Conservation (phyloP, 2,329 filamentous ascomycete genomes). For the Aspergillus unguis region DNA sequence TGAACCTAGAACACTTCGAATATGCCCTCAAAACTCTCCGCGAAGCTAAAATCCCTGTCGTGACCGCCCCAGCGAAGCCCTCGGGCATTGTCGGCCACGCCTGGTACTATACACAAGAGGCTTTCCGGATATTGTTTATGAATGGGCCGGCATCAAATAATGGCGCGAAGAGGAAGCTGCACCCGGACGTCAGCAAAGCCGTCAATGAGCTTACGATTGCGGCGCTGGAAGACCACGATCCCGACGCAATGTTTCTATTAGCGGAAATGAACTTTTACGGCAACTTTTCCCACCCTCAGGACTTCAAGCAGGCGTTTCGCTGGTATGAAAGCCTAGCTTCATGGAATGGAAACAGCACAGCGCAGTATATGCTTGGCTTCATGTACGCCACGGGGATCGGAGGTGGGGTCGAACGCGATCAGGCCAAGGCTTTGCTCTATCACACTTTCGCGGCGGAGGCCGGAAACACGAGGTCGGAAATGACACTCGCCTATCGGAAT, state of each 20-base stretch:
- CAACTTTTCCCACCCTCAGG: conserved; percentile 81
- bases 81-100: conserved; percentile 57
- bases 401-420: conserved; percentile 73
- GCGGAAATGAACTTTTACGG: conserved; percentile 97
- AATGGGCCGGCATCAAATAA: conserved; percentile 55
- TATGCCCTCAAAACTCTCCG: conserved; percentile 31
- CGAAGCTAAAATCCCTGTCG: conserved; percentile 24
- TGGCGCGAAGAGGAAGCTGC: conserved; percentile 31
- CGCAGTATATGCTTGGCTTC: conserved; percentile 91
- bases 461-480: conserved; percentile 81
- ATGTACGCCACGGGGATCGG: conserved; percentile 94
- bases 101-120: conserved; percentile 60
- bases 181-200: conserved; percentile 52
- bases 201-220: conserved; percentile 59
- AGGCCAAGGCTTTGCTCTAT: conserved; percentile 87
- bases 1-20: conserved; percentile 30
- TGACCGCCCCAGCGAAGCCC: conserved; percentile 43
- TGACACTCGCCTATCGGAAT: conserved; percentile 87
- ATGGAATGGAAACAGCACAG: conserved; percentile 79
- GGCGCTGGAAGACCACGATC: conserved; percentile 51
- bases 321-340: conserved; percentile 76
- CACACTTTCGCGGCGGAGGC: conserved; percentile 88
- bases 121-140: conserved; percentile 63
- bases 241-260: conserved; percentile 83
- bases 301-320: conserved; percentile 74